A percentile compares a stretch with the other conserved stretches of the same genome.
Evolutionary conservation across 352 stramenopile genomes (phyloP).

Genomic region (Phytopythium aichiense): DNA sequence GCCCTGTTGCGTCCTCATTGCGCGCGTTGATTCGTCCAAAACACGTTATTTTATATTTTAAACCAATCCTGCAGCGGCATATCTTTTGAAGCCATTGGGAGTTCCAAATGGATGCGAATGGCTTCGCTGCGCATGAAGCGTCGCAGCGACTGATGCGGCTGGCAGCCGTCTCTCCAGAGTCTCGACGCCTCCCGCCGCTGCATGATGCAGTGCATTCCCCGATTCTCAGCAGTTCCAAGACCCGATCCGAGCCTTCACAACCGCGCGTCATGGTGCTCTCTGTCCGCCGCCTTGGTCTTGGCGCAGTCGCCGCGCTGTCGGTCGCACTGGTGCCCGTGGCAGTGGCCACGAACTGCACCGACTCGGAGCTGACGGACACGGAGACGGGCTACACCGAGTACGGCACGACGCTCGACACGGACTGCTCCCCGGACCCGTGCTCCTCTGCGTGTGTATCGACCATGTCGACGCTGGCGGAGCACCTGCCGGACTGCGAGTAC

Average conservation of each 20-base stretch:
- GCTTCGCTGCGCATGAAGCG: background rate
- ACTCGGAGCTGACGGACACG: background rate
- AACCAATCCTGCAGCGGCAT: background rate
- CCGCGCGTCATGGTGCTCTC: conserved; percentile 1
- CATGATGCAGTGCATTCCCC: no score
- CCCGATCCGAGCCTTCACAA: background rate
- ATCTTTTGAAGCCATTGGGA: background rate
- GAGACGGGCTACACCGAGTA: background rate
- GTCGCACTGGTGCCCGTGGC: background rate
- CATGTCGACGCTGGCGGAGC: background rate
- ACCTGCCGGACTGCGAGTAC: conserved; percentile 10
- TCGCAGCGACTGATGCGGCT: background rate
- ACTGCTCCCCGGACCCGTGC: background rate
- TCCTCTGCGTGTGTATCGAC: background rate
- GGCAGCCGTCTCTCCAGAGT: background rate
- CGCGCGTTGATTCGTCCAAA: background rate
- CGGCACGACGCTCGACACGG: background rate
- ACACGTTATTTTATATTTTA: background rate
- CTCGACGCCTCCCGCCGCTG: no score
- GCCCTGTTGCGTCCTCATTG: background rate
- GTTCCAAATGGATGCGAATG: background rate
- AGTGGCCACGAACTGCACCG: background rate
- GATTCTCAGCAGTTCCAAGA: background rate
- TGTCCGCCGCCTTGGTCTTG: background rate
- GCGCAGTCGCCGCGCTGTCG: background rate